Base-by-base conservation (phyloP, 345 rosid genomes). In the Eutrema heterophyllum region DNA sequence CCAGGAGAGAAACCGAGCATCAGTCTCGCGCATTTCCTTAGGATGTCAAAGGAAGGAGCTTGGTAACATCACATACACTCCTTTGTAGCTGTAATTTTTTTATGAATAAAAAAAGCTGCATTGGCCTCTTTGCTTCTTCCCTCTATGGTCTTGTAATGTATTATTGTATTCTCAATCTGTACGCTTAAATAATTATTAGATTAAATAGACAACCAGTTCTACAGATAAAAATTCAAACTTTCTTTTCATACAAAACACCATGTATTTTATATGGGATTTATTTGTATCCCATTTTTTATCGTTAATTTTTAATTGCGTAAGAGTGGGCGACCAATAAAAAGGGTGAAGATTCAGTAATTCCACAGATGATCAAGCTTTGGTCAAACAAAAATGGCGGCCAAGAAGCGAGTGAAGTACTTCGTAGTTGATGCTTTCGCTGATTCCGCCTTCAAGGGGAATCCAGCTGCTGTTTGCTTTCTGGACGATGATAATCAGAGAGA, bases 1-100 rank as follows among this genome's bases (percentile, higher is more conserved):
- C 62, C 43, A 4, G 71, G 49, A 3, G 93, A 87, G 71, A 81
- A 86, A 32, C 92, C 91, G n/a, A 85, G 73, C 70, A 78, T 88
- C 50, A 87, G 87, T 18, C 79, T 89, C 10, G 76, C 88, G 0
- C 79, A 82, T 79, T 94, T 88, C 75, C 89, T 89, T 58, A 88
- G 76, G 79, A 90, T 87, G 98, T 78, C 95, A 64, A 93, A 89
- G 81, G 88, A 84, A 85, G 98, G 98, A 57, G 76, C 73, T 63
- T 93, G 98, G 97, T 91, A 79, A 83, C 69, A 48, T 44, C 30
- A 68, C 41, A 41, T 3, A 43, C 32, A 21, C 64, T 61, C 79
- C 65, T 18, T 13, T 75, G 50, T 68, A 62, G 33, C 33, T 68
- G 69, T 75, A 62, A 36, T 2, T 9, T 2, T 4, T 9, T 62